A percentile compares a stretch with the other conserved stretches of the same genome.
Evolutionary conservation across 257 asterid genomes (phyloP).

Genomic region (Fraxinus quadrangulata): DNA sequence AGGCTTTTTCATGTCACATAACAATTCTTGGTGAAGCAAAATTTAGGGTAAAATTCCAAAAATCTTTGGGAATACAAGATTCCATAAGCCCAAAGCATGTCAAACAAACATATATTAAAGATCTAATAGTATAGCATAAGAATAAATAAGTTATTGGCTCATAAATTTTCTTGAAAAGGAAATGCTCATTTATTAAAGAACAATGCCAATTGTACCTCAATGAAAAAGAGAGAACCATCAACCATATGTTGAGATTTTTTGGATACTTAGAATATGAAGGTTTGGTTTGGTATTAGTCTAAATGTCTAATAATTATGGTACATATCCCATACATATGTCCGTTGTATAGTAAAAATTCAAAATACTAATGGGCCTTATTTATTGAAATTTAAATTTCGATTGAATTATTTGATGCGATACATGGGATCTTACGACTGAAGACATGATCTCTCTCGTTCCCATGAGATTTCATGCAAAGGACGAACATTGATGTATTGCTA

Average conservation of each 20-base stretch:
- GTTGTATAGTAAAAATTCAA: too few relatives aligned
- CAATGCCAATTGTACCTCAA: not conserved
- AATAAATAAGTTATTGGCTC: not conserved
- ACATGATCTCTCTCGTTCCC: too few relatives aligned
- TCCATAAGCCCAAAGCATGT: not conserved
- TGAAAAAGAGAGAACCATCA: slow-evolving; percentile 26
- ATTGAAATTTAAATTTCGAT: not conserved
- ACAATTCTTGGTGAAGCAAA: not conserved
- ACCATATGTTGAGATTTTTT: slow-evolving; percentile 25
- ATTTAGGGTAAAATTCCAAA: not conserved
- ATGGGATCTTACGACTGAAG: too few relatives aligned
- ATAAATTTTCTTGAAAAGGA: not conserved
- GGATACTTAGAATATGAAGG: not conserved
- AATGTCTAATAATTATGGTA: not conserved
- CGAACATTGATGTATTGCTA: too few relatives aligned
- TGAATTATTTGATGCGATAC: too few relatives aligned
- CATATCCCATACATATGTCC: slow-evolving; percentile 14
- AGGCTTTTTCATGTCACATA: not conserved
- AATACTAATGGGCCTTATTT: not conserved
- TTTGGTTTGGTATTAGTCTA: not conserved
- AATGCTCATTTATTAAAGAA: slow-evolving; percentile 1
- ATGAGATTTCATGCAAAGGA: too few relatives aligned
- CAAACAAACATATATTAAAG: not conserved
- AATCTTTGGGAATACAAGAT: not conserved
- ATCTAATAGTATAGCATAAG: not conserved